These are phyloP conservation scores for Nitzschia palea DNA, from an alignment of 108 stramenopile genomes.

Conservation along the genomic window DNA sequence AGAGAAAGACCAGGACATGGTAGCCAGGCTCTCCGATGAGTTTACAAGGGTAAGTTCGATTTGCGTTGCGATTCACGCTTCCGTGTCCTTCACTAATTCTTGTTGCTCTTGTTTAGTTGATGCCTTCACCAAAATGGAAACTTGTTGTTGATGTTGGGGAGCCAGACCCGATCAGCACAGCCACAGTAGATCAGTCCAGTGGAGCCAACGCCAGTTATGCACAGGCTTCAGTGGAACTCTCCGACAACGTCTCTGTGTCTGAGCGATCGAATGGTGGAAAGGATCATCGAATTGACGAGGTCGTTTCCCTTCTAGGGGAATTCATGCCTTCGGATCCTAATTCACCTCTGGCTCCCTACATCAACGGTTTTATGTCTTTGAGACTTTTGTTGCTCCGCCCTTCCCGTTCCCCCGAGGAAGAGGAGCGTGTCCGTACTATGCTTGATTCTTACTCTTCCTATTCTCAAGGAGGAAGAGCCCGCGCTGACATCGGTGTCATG, in stretches of 20 bases:
- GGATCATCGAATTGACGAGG: slow-evolving; percentile 57
- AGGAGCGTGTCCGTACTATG: slow-evolving; percentile 68
- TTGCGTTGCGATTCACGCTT: not conserved
- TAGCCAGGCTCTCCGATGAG: slow-evolving; percentile 67
- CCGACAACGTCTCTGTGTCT: slow-evolving; percentile 16
- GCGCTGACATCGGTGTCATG: slow-evolving; percentile 80
- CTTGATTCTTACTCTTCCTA: slow-evolving; percentile 83
- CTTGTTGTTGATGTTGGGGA: slow-evolving; percentile 82
- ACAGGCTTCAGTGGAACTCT: slow-evolving; percentile 9
- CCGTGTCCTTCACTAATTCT: not conserved
- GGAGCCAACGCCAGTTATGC: not conserved
- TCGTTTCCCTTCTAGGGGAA: slow-evolving; percentile 81
- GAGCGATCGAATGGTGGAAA: slow-evolving; percentile 8
- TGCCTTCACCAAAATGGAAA: slow-evolving; percentile 88
- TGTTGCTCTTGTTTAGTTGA: slow-evolving; percentile 33
- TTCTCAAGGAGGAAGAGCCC: slow-evolving; percentile 59
- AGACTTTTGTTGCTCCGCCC: slow-evolving; percentile 65
- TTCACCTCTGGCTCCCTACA: slow-evolving; percentile 60
- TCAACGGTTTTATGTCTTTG: slow-evolving; percentile 84
- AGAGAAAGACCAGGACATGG: slow-evolving; percentile 71
- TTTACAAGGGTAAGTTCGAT: slow-evolving; percentile 52
- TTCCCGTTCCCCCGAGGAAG: slow-evolving; percentile 55
- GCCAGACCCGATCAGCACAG: slow-evolving; percentile 7
- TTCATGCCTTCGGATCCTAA: slow-evolving; percentile 84
- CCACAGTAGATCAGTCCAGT: slow-evolving; percentile 6